Base-by-base conservation (phyloP, 1,284 basidiomycete genomes). In the Trametes polyzona region DNA sequence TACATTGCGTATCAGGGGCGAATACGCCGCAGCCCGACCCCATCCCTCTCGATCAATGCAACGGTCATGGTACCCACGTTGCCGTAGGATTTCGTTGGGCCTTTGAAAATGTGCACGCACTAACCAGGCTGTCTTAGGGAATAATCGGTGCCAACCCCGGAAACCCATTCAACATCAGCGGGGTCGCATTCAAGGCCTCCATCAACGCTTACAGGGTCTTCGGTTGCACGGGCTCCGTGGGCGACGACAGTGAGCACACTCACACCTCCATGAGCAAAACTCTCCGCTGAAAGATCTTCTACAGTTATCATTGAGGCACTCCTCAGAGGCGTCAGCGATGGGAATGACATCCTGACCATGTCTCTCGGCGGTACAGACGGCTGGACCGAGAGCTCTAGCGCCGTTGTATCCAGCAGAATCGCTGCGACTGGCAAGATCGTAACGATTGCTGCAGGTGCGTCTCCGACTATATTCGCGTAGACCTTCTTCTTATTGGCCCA, bases 31-130 rank as follows among this genome's bases (percentile, higher is more conserved):
- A 77, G 1, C 81, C 81, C 1, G 81, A 81, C 54, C 41, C 69
- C 4, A 76, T 80, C 61, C 76, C 76, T 30, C 59, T 83, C 14
- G 80, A 82, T 58, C 73, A 76, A 62, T 83, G 83, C 67, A 76
- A 72, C 64, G 81, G 81, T 4, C 84, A 87, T 63, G 84, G 86
- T 14, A 86, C 87, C 1, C 82, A 87, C 66, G 82, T 87, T 29
- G 80, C 81, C 44, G 80, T 81, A 65, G 61, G 30, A 49, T 29
- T 41, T 14, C 11, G 9, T 24, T 32, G 11, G 17, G n/a, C 19
- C 23, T 11, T 4, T 16, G 9, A 32, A 12, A n/a, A 32, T 10
- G 14, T 14, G 6, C 14, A 19, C 10, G 23, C 19, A 17, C 41
- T 14, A 32, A 21, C 32, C n/a, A 26, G 24, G 12, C 19, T n/a